Evolutionary conservation across 2,329 filamentous ascomycete species (phyloP).

Genomic region (Colletotrichum eleusines): DNA sequence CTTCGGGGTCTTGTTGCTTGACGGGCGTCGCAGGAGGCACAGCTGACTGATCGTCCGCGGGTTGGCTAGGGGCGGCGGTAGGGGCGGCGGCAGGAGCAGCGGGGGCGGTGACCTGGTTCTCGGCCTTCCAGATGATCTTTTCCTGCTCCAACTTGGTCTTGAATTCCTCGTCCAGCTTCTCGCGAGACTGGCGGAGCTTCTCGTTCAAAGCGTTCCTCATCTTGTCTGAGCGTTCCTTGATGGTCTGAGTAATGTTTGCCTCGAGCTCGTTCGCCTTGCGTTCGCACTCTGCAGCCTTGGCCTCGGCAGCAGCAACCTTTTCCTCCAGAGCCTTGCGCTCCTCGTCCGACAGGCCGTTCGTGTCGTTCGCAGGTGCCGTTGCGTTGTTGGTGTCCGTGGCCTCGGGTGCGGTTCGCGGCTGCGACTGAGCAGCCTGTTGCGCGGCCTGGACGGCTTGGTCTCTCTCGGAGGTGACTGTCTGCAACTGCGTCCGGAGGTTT

Average conservation of each 20-base stretch:
- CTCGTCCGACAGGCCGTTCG: constrained; percentile 61
- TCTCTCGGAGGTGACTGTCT: constrained; percentile 71
- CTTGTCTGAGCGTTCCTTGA: constrained; percentile 75
- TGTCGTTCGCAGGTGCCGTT: constrained; percentile 32
- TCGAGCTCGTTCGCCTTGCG: constrained; percentile 74
- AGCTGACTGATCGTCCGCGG: constrained; percentile 41
- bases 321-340: constrained; percentile 73
- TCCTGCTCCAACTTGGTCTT: constrained; percentile 73
- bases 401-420: constrained; percentile 39
- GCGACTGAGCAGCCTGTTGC: constrained; percentile 44
- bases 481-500: constrained; percentile 68
- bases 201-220: constrained; percentile 77
- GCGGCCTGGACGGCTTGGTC: constrained; percentile 67
- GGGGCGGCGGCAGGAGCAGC: too few species aligned
- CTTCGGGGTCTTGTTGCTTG: constrained; percentile 50
- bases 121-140: constrained; percentile 71
- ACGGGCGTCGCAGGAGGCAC: constrained; percentile 55
- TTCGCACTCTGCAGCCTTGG: constrained; percentile 74
- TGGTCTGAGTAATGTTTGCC: constrained; percentile 67
- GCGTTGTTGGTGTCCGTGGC: background rate
- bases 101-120: constrained; percentile 56
- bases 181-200: constrained; percentile 76
- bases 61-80: constrained; percentile 43
- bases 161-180: constrained; percentile 58
- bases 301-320: constrained; percentile 67